Evolutionary conservation across 2,329 filamentous ascomycete species (phyloP).

Genomic region (Neoscytalidium dimidiatum): DNA sequence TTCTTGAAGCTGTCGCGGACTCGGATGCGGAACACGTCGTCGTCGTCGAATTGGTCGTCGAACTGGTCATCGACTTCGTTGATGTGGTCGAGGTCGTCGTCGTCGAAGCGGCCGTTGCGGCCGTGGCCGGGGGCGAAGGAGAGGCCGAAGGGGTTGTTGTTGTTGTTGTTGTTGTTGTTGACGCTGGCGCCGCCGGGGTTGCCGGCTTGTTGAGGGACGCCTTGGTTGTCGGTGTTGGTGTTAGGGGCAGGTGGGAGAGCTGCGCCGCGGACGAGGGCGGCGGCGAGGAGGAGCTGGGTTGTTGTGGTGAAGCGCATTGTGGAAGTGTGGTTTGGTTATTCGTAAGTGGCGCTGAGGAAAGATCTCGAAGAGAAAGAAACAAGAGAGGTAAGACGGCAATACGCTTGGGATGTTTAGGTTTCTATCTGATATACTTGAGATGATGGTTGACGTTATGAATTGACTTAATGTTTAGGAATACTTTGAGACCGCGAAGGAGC

Average conservation of each 20-base stretch:
- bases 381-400: not conserved
- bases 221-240: not conserved
- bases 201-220: not conserved
- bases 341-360: not conserved
- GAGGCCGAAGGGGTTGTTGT: not conserved
- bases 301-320: conserved; percentile 2
- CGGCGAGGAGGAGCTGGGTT: not conserved
- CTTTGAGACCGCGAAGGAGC: not conserved
- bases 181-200: not conserved
- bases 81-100: not conserved
- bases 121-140: too few species aligned
- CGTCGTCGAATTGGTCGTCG: not conserved
- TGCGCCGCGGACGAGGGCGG: not conserved
- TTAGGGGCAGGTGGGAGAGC: not conserved
- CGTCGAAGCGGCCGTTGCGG: not conserved
- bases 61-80: not conserved
- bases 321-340: not conserved
- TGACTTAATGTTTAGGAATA: not conserved
- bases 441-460: not conserved
- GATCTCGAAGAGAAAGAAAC: not conserved
- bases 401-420: not conserved
- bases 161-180: not conserved
- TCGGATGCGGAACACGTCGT: not conserved
- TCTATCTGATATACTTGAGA: not conserved
- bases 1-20: not conserved